Evolutionary conservation across 1,284 basidiomycete species (phyloP).

Genomic region (Papiliotrema nemorosa): DNA sequence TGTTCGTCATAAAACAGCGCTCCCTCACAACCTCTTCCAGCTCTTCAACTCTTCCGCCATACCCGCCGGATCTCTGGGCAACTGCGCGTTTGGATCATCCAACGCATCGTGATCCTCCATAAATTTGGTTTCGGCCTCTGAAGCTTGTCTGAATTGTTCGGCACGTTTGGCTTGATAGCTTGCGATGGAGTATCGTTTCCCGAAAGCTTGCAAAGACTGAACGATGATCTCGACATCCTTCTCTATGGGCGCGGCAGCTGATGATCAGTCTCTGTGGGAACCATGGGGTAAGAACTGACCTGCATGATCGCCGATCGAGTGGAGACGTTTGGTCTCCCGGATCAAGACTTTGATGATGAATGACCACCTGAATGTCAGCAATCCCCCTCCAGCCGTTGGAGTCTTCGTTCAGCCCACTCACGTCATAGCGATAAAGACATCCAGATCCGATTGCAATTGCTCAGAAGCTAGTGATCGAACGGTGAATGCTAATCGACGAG

Average conservation of each 20-base stretch:
- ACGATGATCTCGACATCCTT: slow-evolving; percentile 31
- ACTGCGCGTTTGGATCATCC: background rate
- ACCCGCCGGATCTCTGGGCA: too few relatives aligned
- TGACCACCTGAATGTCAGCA: slow-evolving; percentile 24
- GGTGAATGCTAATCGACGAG: slow-evolving; percentile 23
- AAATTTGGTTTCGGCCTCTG: slow-evolving; percentile 21
- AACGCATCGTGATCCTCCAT: slow-evolving; percentile 19
- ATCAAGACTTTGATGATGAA: slow-evolving; percentile 39
- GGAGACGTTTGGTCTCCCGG: slow-evolving; percentile 35
- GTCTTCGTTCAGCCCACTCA: slow-evolving; percentile 20
- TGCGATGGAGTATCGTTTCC: slow-evolving; percentile 24
- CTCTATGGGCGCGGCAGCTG: slow-evolving; percentile 23
- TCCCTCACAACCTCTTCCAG: too few relatives aligned
- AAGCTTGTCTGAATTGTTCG: slow-evolving; percentile 20
- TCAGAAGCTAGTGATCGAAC: slow-evolving; percentile 12
- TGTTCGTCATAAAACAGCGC: too few relatives aligned
- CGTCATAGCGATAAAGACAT: slow-evolving; percentile 40
- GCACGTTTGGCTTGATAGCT: slow-evolving; percentile 25
- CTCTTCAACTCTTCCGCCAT: too few relatives aligned
- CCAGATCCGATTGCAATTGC: slow-evolving; percentile 20
- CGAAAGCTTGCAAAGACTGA: slow-evolving; percentile 24
- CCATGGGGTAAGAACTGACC: slow-evolving; percentile 10
- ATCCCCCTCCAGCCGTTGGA: background rate
- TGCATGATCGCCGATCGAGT: slow-evolving; percentile 17
- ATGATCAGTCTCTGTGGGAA: background rate